Percentiles rank a stretch among this genome's conserved stretches.
These are phyloP conservation scores for Sporothrix inflata DNA, from an alignment of 2,329 filamentous ascomycete species.

Conservation along the genomic window DNA sequence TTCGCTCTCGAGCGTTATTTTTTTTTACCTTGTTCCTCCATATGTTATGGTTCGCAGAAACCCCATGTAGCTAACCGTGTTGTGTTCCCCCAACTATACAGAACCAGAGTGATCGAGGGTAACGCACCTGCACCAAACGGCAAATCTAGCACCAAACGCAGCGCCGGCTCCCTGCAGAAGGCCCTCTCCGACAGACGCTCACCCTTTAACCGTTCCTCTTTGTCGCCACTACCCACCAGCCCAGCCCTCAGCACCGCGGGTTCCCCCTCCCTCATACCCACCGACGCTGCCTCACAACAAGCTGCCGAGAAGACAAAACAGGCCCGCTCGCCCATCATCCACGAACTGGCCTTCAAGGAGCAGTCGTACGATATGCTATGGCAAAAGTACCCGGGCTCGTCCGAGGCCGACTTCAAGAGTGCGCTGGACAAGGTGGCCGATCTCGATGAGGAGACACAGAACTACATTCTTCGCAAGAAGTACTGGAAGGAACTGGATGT, in stretches of 20 bases:
- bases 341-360: constrained; percentile 62
- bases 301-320: constrained; percentile 54
- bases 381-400: constrained; percentile 53
- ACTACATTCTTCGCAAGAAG: constrained; percentile 59
- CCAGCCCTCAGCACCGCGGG: constrained; percentile 58
- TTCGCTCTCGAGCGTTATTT: not conserved
- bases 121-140: constrained; percentile 34
- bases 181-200: constrained; percentile 32
- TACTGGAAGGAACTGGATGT: constrained; percentile 68
- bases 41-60: constrained; percentile 24
- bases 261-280: constrained; percentile 57
- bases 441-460: constrained; percentile 51
- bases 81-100: constrained; percentile 37
- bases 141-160: constrained; percentile 35
- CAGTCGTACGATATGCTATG: constrained; percentile 54
- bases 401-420: constrained; percentile 56
- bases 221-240: constrained; percentile 53
- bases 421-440: constrained; percentile 63
- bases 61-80: constrained; percentile 31
- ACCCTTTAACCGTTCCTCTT: constrained; percentile 32
- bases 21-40: not conserved
- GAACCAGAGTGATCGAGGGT: constrained; percentile 45
- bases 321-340: constrained; percentile 55
- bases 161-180: constrained; percentile 33
- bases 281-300: constrained; percentile 55